Conservation (phyloP, 306 rosid genomes). For the Erythrophleum fordii region DNA sequence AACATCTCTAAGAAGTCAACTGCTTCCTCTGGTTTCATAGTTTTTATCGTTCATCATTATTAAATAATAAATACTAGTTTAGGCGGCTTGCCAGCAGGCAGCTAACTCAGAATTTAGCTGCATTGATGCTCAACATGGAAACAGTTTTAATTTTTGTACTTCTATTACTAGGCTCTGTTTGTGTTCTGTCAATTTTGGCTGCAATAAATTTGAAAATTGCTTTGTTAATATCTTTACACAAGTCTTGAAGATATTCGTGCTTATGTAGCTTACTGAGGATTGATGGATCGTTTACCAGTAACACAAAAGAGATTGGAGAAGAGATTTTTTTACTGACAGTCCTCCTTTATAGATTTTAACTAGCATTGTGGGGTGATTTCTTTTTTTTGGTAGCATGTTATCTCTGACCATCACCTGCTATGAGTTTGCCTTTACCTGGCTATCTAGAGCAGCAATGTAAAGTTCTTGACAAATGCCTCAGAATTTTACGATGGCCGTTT, state of each 20-base stretch:
- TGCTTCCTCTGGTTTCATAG: not conserved
- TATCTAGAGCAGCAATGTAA: not conserved
- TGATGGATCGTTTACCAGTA: not conserved
- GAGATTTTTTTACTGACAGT: not conserved
- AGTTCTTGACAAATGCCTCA: not conserved
- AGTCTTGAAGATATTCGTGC: not conserved
- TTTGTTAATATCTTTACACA: not conserved
- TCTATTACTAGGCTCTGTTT: not conserved
- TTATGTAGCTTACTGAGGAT: constrained; percentile 7
- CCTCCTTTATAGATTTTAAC: not conserved
- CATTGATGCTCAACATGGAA: constrained; percentile 5
- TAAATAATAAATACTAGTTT: not conserved
- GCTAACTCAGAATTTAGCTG: not conserved
- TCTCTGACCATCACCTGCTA: not conserved
- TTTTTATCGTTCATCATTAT: not conserved
- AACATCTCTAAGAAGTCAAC: not conserved
- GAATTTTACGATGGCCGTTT: not conserved
- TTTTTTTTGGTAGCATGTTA: not conserved
- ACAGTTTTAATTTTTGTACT: not conserved
- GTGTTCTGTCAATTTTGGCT: constrained; percentile 6
- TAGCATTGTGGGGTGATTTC: not conserved
- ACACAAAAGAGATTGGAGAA: constrained; percentile 10
- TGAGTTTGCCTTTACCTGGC: not conserved
- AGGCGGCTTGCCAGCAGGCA: not conserved
- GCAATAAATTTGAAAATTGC: constrained; percentile 9